phyloP scores from a whole-genome alignment of 1,139 yeast species.

The Protomyces pachydermus region DNA sequence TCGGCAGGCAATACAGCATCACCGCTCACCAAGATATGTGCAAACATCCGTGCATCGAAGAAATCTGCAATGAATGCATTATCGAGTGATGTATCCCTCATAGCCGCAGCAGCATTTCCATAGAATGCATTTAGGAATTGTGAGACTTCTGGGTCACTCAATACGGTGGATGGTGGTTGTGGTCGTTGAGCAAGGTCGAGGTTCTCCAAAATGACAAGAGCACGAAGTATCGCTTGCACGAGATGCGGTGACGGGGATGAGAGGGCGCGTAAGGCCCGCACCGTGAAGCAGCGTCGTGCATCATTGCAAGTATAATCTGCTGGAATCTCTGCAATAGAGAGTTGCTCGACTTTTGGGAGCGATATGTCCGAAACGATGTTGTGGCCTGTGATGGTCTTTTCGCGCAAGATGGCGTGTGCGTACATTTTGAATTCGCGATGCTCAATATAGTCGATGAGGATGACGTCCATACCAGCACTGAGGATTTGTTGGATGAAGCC shows the following conservation, averaged over 20 bases:
- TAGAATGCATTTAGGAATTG: conserved; percentile 3
- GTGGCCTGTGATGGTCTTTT: not conserved
- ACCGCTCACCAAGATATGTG: not conserved
- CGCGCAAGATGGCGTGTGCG: conserved; percentile 13
- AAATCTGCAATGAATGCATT: not conserved
- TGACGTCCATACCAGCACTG: conserved; percentile 16
- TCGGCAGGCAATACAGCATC: not conserved
- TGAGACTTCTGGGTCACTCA: not conserved
- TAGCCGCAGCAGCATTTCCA: conserved; percentile 1
- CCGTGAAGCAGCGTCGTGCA: not conserved
- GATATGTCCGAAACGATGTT: not conserved
- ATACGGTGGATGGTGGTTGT: not conserved
- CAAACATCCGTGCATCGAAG: not conserved
- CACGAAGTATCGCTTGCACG: not conserved
- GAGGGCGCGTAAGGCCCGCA: not conserved
- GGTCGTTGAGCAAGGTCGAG: not conserved
- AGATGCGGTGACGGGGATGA: not conserved
- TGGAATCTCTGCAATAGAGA: not conserved
- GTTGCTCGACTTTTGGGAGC: not conserved
- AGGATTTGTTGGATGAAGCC: not conserved
- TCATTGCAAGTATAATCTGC: not conserved
- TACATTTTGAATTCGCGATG: conserved; percentile 16
- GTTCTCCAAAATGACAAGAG: not conserved
- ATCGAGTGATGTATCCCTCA: not conserved
- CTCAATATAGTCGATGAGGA: conserved; percentile 15